A percentile compares a stretch with the other conserved stretches of the same genome.
These are phyloP conservation scores for Cryptococcus sp. DNA, from an alignment of 1,284 basidiomycete genomes.

Conservation along the genomic window DNA sequence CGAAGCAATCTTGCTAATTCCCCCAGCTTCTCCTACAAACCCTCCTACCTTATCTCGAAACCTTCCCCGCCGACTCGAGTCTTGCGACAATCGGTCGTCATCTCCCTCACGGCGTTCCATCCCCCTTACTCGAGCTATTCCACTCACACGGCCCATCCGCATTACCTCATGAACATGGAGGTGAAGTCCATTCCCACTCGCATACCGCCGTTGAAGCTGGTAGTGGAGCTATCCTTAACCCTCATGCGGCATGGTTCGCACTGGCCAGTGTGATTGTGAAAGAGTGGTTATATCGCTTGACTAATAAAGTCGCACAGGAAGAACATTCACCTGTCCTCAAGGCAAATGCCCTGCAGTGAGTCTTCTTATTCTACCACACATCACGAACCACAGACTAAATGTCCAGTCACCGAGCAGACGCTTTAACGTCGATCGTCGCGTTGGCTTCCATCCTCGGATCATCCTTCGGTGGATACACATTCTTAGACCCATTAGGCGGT, in stretches of 20 bases:
- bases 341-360: slow-evolving; percentile 71
- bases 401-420: slow-evolving; percentile 85
- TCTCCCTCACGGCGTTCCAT: slow-evolving; percentile 42
- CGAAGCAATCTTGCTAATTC: not conserved
- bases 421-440: slow-evolving; percentile 81
- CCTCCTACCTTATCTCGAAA: slow-evolving; percentile 46
- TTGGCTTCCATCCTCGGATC: slow-evolving; percentile 84
- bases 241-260: slow-evolving; percentile 96
- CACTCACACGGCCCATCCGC: slow-evolving; percentile 46
- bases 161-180: slow-evolving; percentile 56
- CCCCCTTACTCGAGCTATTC: slow-evolving; percentile 46
- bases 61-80: slow-evolving; percentile 40
- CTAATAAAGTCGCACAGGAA: slow-evolving; percentile 79
- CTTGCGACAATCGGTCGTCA: slow-evolving; percentile 31
- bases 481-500: slow-evolving; percentile 88
- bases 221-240: slow-evolving; percentile 59
- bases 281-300: slow-evolving; percentile 87
- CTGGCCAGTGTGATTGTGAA: slow-evolving; percentile 73
- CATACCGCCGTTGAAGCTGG: slow-evolving; percentile 25
- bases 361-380: slow-evolving; percentile 2
- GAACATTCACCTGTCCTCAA: slow-evolving; percentile 85
- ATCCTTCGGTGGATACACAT: slow-evolving; percentile 72
- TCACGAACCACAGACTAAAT: not conserved
- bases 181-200: slow-evolving; percentile 38
- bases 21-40: slow-evolving; percentile 41